Evolutionary conservation across 177 flowering plant genomes (phyloP).

Genomic region (Tripterygium wilfordii): DNA sequence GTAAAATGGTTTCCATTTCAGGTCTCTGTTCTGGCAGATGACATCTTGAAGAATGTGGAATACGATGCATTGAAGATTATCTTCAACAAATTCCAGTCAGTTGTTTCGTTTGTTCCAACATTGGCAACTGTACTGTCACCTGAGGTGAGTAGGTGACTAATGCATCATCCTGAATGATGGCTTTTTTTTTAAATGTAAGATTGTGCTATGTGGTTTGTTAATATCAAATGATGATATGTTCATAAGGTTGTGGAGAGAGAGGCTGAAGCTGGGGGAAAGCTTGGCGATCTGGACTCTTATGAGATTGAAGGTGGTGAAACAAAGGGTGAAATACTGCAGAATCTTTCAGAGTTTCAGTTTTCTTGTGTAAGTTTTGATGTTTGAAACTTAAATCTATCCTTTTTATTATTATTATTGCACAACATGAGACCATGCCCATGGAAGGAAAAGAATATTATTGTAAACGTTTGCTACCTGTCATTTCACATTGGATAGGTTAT

Average conservation of each 20-base stretch:
- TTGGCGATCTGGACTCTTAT: conserved; percentile 77
- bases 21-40: conserved; percentile 94
- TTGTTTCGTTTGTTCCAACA: conserved; percentile 80
- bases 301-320: conserved; percentile 95
- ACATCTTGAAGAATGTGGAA: conserved; percentile 88
- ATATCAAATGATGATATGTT: no score
- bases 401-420: no score
- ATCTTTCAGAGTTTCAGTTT: conserved; percentile 86
- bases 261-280: conserved; percentile 79
- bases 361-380: conserved; percentile 67
- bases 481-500: conserved; percentile 41
- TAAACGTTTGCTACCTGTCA: no score
- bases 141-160: conserved; percentile 61
- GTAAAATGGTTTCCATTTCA: no score
- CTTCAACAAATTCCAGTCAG: conserved; percentile 83
- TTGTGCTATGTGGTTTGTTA: no score
- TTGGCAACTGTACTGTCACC: conserved; percentile 76
- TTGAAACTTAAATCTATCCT: neutral
- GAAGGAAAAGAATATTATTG: neutral
- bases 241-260: conserved; percentile 90
- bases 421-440: no score
- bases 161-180: neutral
- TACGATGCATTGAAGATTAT: conserved; percentile 85
- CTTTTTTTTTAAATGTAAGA: no score
- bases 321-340: conserved; percentile 81